Percentiles rank a stretch among this genome's conserved stretches.
Conservation (phyloP, 306 rosid genomes). For the Cucumis cinereus region DNA sequence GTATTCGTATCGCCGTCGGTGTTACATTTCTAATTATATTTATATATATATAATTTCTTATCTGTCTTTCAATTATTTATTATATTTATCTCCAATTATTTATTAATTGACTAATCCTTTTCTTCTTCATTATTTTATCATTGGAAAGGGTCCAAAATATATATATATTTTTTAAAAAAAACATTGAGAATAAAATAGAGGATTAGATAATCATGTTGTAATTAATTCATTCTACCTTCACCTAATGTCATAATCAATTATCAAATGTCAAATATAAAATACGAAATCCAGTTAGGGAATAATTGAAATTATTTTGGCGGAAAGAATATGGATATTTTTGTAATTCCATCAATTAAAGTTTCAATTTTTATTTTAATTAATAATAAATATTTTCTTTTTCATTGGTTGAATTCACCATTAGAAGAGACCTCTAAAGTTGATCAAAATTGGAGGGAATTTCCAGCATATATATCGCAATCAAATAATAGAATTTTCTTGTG, state of each 20-base stretch:
- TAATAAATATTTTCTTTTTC: too few relatives aligned
- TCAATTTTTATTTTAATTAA: too few relatives aligned
- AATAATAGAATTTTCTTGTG: not conserved
- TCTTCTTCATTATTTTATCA: too few relatives aligned
- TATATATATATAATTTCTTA: not conserved
- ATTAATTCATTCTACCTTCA: not conserved
- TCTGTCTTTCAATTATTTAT: not conserved
- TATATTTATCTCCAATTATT: not conserved
- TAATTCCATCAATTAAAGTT: not conserved
- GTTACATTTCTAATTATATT: not conserved
- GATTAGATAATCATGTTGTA: not conserved
- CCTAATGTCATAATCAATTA: not conserved
- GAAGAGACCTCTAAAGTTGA: not conserved
- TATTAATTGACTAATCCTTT: not conserved
- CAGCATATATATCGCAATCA: not conserved
- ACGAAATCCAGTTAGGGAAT: not conserved
- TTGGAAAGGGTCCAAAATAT: too few relatives aligned
- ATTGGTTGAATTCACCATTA: not conserved
- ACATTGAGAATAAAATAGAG: not conserved
- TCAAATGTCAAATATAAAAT: not conserved
- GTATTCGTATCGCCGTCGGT: slow-evolving; percentile 6
- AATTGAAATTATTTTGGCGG: not conserved
- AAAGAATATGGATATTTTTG: not conserved
- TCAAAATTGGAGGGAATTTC: not conserved
- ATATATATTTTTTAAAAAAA: too few relatives aligned